A percentile compares a stretch with the other conserved stretches of the same genome.
phyloP scores from a whole-genome alignment of 768 basidiomycete species.

The Trametes cingulata region DNA sequence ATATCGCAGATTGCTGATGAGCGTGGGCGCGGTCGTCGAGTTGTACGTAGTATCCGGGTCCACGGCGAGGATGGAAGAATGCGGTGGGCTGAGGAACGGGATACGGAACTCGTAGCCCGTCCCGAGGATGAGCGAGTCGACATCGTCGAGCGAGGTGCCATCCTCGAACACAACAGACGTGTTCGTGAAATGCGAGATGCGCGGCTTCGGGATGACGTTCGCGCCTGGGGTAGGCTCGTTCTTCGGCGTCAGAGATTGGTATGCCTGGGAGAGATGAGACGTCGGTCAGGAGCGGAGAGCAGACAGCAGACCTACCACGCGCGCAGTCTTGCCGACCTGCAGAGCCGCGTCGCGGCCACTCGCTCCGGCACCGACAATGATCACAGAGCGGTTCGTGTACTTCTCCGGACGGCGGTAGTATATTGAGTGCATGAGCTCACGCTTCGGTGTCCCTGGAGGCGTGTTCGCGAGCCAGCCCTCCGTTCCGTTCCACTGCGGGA shows the following conservation, averaged over 20 bases:
- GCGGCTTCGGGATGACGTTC: slow-evolving; percentile 37
- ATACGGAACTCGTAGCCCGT: slow-evolving; percentile 57
- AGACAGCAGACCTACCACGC: slow-evolving; percentile 41
- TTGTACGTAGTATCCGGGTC: slow-evolving; percentile 22
- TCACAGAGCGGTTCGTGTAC: slow-evolving; percentile 44
- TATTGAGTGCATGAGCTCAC: slow-evolving; percentile 52
- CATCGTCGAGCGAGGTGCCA: slow-evolving; percentile 39
- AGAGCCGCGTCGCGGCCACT: slow-evolving; percentile 50
- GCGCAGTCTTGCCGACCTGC: slow-evolving; percentile 43
- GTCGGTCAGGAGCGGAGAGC: too few relatives aligned
- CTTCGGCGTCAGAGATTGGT: slow-evolving; percentile 35
- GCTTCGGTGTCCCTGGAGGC: slow-evolving; percentile 24
- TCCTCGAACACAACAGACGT: slow-evolving; percentile 49
- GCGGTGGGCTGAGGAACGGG: slow-evolving; percentile 43
- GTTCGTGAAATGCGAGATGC: slow-evolving; percentile 50
- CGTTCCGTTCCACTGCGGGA: slow-evolving; percentile 47
- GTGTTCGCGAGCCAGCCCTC: slow-evolving; percentile 47
- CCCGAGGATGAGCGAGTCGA: slow-evolving; percentile 51
- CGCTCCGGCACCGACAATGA: slow-evolving; percentile 51
- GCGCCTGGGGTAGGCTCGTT: slow-evolving; percentile 25
- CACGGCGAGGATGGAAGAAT: slow-evolving; percentile 25
- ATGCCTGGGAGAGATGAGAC: slow-evolving; percentile 27
- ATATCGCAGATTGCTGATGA: slow-evolving; percentile 53
- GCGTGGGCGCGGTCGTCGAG: slow-evolving; percentile 27
- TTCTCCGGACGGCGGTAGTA: slow-evolving; percentile 51